Evolutionary conservation across 495 filamentous ascomycete species (phyloP).

Genomic region (Massariosphaeria phaeospora): DNA sequence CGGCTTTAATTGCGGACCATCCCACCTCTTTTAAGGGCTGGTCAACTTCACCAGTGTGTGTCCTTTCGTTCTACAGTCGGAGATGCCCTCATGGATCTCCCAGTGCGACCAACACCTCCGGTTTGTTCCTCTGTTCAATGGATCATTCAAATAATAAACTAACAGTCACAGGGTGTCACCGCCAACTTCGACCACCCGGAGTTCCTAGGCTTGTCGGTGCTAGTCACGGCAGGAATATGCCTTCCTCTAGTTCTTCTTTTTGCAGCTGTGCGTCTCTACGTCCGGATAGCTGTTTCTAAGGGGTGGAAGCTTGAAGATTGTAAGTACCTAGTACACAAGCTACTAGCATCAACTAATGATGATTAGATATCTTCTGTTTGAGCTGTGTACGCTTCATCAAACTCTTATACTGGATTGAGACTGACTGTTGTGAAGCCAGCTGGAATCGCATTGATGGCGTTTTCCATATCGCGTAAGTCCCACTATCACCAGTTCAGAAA

Average conservation of each 20-base stretch:
- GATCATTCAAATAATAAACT: too few species aligned
- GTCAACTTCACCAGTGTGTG: not conserved
- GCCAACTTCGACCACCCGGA: slow-evolving; percentile 18
- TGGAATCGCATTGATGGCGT: slow-evolving; percentile 17
- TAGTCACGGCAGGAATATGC: slow-evolving; percentile 13
- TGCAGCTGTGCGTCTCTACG: slow-evolving; percentile 7
- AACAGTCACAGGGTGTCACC: slow-evolving; percentile 6
- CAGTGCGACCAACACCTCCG: slow-evolving; percentile 17
- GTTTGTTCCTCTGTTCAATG: not conserved
- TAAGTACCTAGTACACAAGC: slow-evolving; percentile 9
- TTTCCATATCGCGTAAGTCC: slow-evolving; percentile 12
- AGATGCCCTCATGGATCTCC: slow-evolving; percentile 14
- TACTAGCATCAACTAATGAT: too few species aligned
- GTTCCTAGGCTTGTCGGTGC: slow-evolving; percentile 21
- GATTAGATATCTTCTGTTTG: slow-evolving; percentile 10
- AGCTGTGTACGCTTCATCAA: slow-evolving; percentile 6
- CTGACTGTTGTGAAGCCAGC: slow-evolving; percentile 8
- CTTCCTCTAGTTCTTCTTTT: slow-evolving; percentile 17
- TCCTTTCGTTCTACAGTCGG: not conserved
- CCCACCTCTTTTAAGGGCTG: not conserved
- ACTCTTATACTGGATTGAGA: not conserved
- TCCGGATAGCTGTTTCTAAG: not conserved
- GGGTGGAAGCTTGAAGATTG: slow-evolving; percentile 22
- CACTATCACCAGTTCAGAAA: not conserved
- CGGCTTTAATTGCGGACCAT: slow-evolving; percentile 7